Base-by-base conservation (phyloP, 2,329 filamentous ascomycete genomes). In the Akanthomyces muscarius region DNA sequence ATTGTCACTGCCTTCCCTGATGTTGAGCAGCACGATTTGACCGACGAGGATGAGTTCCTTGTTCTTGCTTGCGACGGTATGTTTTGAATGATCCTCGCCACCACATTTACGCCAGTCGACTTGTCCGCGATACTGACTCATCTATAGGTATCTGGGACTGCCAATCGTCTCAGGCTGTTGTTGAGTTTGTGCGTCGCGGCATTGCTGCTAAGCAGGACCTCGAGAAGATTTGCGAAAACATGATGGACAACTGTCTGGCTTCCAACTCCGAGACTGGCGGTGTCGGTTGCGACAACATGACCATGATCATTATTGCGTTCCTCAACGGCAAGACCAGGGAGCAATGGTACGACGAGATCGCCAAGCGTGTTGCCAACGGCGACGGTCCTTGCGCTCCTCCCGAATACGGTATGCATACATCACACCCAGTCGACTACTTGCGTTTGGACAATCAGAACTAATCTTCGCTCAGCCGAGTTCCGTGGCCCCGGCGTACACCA, bases 241-340 rank as follows among this genome's bases (percentile, higher is more conserved):
- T 99, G 92, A 99, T 99, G 95, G 94, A 99, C 82, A 99, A 98
- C 81, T 99, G 95, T 75, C 83, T 99, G 68, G 93, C 95, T 47
- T 96, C 93, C 65, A 98, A 96, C 84, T 97, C 93, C 69, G 95
- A 99, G 79, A 97, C 94, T 38, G 95, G 95, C 62, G 95, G 95
- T 67, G 94, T 99, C 66, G 95, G 95, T 66, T 99, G 95, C 77
- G 95, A 99, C 81, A 99, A 99, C 83, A 99, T 99, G 95, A 99
- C 95, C 69, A 98, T 99, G 90, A 82, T 89, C 70, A 85, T 99
- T 68, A 81, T 99, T 72, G 95, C 89, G 69, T 87, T 99, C 74
- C 85, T 99, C 69, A 87, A 91, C 72, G 95, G 94, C 76, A 92
- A 91, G 83, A 90, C 88, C 70, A 96, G 96, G 85, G 93, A 97